These are phyloP conservation scores for Suillus placidus DNA, from an alignment of 768 basidiomycete genomes.

Conservation along the genomic window DNA sequence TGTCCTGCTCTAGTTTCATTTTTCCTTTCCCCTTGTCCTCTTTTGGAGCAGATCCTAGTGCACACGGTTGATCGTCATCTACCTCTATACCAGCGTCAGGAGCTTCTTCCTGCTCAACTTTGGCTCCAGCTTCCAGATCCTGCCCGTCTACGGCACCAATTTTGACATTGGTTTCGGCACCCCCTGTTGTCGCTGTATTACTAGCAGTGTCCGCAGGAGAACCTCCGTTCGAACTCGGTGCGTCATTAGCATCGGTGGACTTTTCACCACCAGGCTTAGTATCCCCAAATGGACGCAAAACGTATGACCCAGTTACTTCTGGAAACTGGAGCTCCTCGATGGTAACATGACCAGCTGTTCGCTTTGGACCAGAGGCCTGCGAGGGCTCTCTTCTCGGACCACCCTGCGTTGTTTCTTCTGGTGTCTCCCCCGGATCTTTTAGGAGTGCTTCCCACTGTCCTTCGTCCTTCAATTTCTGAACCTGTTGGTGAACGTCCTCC, in stretches of 20 bases:
- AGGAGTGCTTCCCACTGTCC: slow-evolving; percentile 23
- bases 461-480: slow-evolving; percentile 22
- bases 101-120: neutral
- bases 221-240: neutral
- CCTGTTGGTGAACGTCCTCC: slow-evolving; percentile 30
- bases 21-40: neutral
- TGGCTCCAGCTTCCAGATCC: neutral
- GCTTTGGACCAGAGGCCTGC: neutral
- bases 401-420: neutral
- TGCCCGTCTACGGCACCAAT: neutral
- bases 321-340: neutral
- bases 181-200: neutral
- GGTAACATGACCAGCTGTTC: neutral
- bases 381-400: neutral
- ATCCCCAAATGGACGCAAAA: neutral
- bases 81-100: neutral
- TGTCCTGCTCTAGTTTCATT: neutral
- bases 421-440: neutral
- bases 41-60: neutral
- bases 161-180: neutral
- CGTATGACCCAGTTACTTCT: neutral
- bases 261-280: no score
- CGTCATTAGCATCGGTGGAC: neutral
- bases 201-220: neutral
- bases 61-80: neutral